phyloP scores from a whole-genome alignment of 2,329 filamentous ascomycete genomes.

The Teratosphaeria viscida region DNA sequence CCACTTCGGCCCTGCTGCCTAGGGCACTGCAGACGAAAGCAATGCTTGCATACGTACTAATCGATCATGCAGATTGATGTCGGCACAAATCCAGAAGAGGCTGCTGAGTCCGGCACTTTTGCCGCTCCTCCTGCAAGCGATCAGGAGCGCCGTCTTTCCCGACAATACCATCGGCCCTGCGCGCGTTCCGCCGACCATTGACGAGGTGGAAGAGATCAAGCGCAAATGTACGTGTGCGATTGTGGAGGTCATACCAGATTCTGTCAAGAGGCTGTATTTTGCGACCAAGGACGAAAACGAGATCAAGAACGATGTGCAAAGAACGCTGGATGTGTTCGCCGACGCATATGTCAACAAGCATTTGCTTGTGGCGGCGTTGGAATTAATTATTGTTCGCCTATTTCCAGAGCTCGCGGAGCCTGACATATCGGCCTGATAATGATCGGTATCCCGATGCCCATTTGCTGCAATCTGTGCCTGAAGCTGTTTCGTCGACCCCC shows the following conservation, averaged over 20 bases:
- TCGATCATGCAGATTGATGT: constrained; percentile 32
- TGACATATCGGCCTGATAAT: constrained; percentile 16
- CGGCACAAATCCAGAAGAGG: constrained; percentile 32
- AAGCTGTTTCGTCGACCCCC: not conserved
- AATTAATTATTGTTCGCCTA: constrained; percentile 69
- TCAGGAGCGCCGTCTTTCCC: constrained; percentile 74
- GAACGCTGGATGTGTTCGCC: constrained; percentile 57
- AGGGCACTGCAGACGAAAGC: not conserved
- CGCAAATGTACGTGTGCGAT: constrained; percentile 55
- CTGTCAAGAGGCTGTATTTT: constrained; percentile 36
- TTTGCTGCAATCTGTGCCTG: not conserved
- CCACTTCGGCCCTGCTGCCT: not conserved
- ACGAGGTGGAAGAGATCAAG: constrained; percentile 52
- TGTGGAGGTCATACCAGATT: constrained; percentile 37
- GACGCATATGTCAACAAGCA: constrained; percentile 91
- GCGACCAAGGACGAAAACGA: constrained; percentile 19
- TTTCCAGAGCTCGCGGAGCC: constrained; percentile 73
- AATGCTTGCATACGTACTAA: not conserved
- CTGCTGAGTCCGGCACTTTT: constrained; percentile 35
- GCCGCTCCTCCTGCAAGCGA: constrained; percentile 48
- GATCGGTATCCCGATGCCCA: not conserved
- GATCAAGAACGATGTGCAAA: constrained; percentile 38
- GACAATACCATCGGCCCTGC: constrained; percentile 64
- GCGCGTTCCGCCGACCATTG: constrained; percentile 49
- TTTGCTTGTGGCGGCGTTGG: constrained; percentile 70